Evolutionary conservation across 306 rosid genomes (phyloP), one percentile per base, ranked within the genome.

Genomic region (Acacia crassicarpa): DNA sequence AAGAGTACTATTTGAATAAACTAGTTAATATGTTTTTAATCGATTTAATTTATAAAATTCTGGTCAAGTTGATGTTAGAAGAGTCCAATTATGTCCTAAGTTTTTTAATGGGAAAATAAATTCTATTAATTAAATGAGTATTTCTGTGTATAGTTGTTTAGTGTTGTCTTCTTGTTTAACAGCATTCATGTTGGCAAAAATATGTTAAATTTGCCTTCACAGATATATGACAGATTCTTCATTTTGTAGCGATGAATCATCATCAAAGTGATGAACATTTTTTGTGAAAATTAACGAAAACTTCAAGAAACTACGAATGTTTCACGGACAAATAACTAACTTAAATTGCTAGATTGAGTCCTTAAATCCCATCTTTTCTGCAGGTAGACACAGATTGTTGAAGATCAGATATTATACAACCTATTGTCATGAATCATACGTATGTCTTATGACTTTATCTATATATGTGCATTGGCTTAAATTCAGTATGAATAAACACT

Each of bases 261-360:
- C 12, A 56, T 2, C 27, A 56, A 56, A 56, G 63, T 7, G 63
- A 54, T 76, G 74, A 76, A 76, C 27, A n/a, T 71, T 40, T 49
- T 49, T 49, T 75, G 51, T 65, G 69, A 66, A 65, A 70, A n/a
- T n/a, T 61, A 6, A 56, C 8, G 62, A 72, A 27, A 62, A 44
- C 78, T 66, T 76, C 33, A 40, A 3, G 45, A 82, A 82, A 66
- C 74, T 40, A 43, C 2, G 56, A 78, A 78, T 75, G 38, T 84
- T 46, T 82, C 17, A 51, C 9, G 15, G 44, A 66, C 58, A 46
- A 79, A 84, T 40, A 84, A 75, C 89, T 75, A 90, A 75, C 87
- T 68, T 82, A 51, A 88, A 71, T 69, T 56, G 83, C 75, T 44
- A 61, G 66, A 62, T 79, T 72, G 70, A 79, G 75, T 41, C 15